phyloP scores from a whole-genome alignment of 768 basidiomycete species.

The Clathrus columnatus region DNA sequence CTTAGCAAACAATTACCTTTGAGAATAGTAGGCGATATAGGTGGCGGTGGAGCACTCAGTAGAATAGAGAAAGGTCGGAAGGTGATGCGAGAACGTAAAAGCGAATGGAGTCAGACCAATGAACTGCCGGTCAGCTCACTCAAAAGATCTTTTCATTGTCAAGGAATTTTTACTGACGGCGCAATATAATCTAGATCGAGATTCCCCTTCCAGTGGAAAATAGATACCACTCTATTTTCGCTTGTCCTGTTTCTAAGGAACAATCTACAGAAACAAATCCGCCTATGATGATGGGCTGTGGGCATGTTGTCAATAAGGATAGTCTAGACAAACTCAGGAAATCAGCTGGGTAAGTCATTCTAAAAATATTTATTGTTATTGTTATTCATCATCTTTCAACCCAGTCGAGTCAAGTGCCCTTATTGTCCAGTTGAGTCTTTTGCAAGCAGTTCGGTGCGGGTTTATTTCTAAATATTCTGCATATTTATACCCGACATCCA shows the following conservation, averaged over 20 bases:
- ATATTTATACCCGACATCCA: neutral
- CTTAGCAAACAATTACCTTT: constrained; percentile 88
- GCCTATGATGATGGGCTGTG: constrained; percentile 96
- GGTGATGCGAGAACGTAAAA: constrained; percentile 88
- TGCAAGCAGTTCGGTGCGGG: constrained; percentile 44
- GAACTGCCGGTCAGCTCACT: constrained; percentile 68
- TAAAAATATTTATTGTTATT: constrained; percentile 11
- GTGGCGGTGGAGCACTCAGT: constrained; percentile 82
- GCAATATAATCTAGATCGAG: constrained; percentile 67
- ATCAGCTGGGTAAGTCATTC: constrained; percentile 60
- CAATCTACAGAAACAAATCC: constrained; percentile 90
- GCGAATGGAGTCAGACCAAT: constrained; percentile 83
- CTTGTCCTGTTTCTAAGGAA: constrained; percentile 96
- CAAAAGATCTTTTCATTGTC: constrained; percentile 12
- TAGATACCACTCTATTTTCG: constrained; percentile 93
- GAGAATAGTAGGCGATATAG: constrained; percentile 85
- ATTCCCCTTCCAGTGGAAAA: constrained; percentile 80
- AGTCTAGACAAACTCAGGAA: constrained; percentile 86
- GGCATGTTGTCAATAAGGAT: constrained; percentile 91
- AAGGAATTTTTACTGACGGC: neutral
- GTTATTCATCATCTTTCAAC: neutral
- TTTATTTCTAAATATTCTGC: constrained; percentile 46
- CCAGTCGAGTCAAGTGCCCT: constrained; percentile 89
- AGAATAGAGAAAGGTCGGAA: constrained; percentile 91
- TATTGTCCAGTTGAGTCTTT: constrained; percentile 85